phyloP scores from a whole-genome alignment of 2,329 filamentous ascomycete genomes.

The Hyphodiscus sp. region DNA sequence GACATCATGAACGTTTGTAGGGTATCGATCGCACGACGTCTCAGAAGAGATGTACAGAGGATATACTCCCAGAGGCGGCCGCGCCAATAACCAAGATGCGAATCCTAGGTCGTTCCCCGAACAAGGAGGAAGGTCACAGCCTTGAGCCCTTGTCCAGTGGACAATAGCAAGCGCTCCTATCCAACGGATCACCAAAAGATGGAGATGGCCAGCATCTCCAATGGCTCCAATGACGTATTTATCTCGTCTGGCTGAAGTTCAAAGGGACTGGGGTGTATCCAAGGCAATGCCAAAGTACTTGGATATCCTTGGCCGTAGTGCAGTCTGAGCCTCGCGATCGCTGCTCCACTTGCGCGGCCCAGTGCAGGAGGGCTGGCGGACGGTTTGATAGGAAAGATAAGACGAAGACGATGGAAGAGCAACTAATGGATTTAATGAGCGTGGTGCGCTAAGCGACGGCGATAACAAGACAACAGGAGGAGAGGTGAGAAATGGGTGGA shows the following conservation, averaged over 20 bases:
- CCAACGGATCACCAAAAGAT: conserved; percentile 9
- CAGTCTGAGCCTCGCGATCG: not conserved
- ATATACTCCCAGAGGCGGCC: not conserved
- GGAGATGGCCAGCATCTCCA: conserved; percentile 18
- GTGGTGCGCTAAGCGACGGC: not conserved
- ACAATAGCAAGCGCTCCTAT: not conserved
- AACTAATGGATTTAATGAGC: not conserved
- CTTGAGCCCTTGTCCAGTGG: not conserved
- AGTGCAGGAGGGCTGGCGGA: not conserved
- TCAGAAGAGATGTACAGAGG: not conserved
- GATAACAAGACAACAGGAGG: not conserved
- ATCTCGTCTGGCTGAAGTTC: not conserved
- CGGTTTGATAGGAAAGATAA: not conserved
- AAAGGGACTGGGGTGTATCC: not conserved
- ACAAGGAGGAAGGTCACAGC: not conserved
- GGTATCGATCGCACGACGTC: not conserved
- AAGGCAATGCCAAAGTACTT: not conserved
- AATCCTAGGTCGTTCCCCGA: not conserved
- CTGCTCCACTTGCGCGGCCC: not conserved
- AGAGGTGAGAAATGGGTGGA: not conserved
- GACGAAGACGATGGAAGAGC: not conserved
- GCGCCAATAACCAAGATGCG: not conserved
- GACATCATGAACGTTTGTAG: not conserved
- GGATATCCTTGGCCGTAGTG: not conserved
- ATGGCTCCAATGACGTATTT: conserved; percentile 17